phyloP scores from a whole-genome alignment of 1,139 yeast genomes.

The Suhomyces atakaporum region DNA sequence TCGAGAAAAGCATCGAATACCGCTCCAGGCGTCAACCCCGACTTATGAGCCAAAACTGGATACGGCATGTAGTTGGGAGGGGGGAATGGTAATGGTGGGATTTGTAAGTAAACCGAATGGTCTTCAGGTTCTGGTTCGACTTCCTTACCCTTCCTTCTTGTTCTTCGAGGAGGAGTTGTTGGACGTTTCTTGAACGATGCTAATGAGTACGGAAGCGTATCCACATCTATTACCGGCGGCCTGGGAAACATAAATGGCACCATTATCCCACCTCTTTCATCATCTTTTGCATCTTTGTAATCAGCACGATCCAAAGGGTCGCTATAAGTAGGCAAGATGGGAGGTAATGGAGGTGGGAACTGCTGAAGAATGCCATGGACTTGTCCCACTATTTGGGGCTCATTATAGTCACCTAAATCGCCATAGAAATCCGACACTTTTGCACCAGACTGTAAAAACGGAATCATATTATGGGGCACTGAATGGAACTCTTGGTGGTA shows the following conservation, averaged over 20 bases:
- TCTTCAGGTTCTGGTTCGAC: constrained; percentile 3
- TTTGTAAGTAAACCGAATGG: constrained; percentile 18
- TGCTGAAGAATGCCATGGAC: constrained; percentile 27
- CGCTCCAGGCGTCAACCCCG: constrained; percentile 39
- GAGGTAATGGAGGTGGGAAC: constrained; percentile 49
- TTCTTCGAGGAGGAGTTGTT: constrained; percentile 12
- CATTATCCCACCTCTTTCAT: constrained; percentile 37
- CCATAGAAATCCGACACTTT: constrained; percentile 36
- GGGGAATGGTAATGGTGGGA: constrained; percentile 53
- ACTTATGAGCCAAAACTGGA: constrained; percentile 40
- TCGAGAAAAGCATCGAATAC: constrained; percentile 40
- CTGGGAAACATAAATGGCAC: constrained; percentile 51
- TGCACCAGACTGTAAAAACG: constrained; percentile 39
- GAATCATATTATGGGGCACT: constrained; percentile 41
- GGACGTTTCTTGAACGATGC: constrained; percentile 14
- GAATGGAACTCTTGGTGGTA: constrained; percentile 22
- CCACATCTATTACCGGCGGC: constrained; percentile 38
- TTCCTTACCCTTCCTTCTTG: constrained; percentile 15
- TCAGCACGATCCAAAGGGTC: constrained; percentile 10
- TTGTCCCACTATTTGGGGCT: constrained; percentile 24
- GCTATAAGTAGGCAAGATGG: constrained; percentile 21
- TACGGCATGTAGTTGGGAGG: constrained; percentile 54
- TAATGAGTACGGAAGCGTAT: constrained; percentile 26
- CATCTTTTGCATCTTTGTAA: constrained; percentile 13
- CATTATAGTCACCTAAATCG: constrained; percentile 29